Base-by-base conservation (phyloP, 768 basidiomycete species). In the Suillus decipiens region DNA sequence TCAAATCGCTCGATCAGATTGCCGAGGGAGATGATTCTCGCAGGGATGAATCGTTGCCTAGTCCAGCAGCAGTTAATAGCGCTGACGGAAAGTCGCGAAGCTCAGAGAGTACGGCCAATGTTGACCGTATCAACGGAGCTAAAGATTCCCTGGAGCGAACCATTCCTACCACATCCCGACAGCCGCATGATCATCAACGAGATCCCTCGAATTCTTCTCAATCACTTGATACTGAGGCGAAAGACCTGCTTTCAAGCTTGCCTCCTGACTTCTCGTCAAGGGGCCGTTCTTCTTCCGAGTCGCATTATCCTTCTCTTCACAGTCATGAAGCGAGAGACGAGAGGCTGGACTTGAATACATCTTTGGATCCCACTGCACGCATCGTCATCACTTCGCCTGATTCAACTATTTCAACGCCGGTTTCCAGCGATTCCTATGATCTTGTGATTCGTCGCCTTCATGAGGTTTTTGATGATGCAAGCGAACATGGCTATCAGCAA, bases 381-480 rank as follows among this genome's bases (percentile, higher is more conserved):
- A 80, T 84, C 66, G 82, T 81, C 0, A 65, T 85, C 59, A 82
- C 84, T 5, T 74, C 80, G 19, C 80, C 85, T 31, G 75, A 72
- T 17, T 72, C 76, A 42, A 67, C 63, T 14, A 69, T 64, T 19
- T 59, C 74, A 15, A 73, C 70, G n/a, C 67, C 72, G 14, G 28
- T 66, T 33, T 60, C 68, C 15, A 69, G 28, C 42, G 81, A 84
- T 58, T 72, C 77, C 17, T 67, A 81, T 28, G 83, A 87, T 62
- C 64, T 82, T 36, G 79, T 89, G 5, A 65, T 80, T 17, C 71
- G 76, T 54, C 79, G 83, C 47, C 78, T 93, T 39, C 84, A 85
- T 62, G 89, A 93, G 69, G 82, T 82, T 0, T 73, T 93, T 33
- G 70, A 79, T 4, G 84, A 86, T 65, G 86, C 89, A 8, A 82